Percentiles rank a stretch among this genome's conserved stretches.
Evolutionary conservation across 805 yeast species (phyloP).

Genomic region (Wickerhamiella lipophila): DNA sequence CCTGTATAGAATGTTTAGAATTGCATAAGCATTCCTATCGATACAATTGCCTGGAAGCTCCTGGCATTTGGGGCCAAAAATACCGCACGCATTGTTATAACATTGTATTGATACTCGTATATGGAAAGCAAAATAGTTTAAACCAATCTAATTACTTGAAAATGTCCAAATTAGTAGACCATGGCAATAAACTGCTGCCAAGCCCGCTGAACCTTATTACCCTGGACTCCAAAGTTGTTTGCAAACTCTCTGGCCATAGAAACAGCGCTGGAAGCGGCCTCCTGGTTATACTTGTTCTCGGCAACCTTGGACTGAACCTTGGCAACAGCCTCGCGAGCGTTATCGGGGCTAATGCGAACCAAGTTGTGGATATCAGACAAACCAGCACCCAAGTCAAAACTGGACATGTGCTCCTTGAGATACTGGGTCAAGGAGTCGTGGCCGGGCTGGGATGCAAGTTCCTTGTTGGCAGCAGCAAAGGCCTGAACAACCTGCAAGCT

Average conservation of each 20-base stretch:
- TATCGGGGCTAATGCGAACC: constrained; percentile 2
- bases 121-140: neutral
- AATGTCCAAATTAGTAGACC: neutral
- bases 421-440: neutral
- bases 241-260: constrained; percentile 6
- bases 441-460: neutral
- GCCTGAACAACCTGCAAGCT: constrained; percentile 2
- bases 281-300: constrained; percentile 3
- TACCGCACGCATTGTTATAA: too few relatives aligned
- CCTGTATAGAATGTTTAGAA: neutral
- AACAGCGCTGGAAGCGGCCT: neutral
- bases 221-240: neutral
- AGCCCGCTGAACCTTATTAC: neutral
- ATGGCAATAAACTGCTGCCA: neutral
- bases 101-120: neutral
- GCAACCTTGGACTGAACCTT: neutral
- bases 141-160: neutral
- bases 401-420: neutral
- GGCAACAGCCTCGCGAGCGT: constrained; percentile 2
- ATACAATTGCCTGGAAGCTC: too few relatives aligned
- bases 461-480: constrained; percentile 7
- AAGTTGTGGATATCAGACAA: constrained; percentile 4
- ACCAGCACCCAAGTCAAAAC: constrained; percentile 10
- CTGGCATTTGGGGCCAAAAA: too few relatives aligned
- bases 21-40: neutral